Evolutionary conservation across 2,329 filamentous ascomycete species (phyloP), one percentile per base, ranked within the genome.

Genomic region (Waltergamsia citrina): DNA sequence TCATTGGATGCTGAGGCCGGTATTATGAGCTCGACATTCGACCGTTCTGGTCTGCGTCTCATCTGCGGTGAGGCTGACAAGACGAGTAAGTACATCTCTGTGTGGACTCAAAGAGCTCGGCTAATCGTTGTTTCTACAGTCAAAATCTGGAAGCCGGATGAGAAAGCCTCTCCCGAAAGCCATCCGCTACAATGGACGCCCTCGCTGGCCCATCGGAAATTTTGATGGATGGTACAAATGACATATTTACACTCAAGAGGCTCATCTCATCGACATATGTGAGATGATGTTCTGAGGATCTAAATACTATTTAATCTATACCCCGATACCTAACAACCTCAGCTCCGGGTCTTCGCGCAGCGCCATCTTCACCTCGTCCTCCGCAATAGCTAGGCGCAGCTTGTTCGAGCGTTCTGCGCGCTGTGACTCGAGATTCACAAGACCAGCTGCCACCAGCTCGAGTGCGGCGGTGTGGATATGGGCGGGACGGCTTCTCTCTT

Each of bases 31-130:
- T 87, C 85, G 11, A 94, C 81, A 0, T 98, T 94, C 52, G 92
- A 98, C 51, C 74, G 74, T 39, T 94, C 88, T 0, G 92, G 92
- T 0, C 53, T 95, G 50, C 75, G 92, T 45, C 65, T 98, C 46
- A 94, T 98, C 42, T 88, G 84, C 15, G 93, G 93, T 29, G 92
- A 98, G 61, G 85, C 87, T 6, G 92, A 98, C 56, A 98, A 98
- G 71, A 94, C 88, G 0, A 94, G 71, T 75, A 54, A 57, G 70
- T 60, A 7, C 24, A 9, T 6, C 24, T 11, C 14, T 17, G 14
- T 29, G 17, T 16, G 14, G 11, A 22, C 17, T 18, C 10, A 25
- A 7, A 4, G 14, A 6, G 6, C 11, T 17, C 19, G 14, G 12
- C 7, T 7, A 41, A 21, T 47, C 56, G 48, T 60, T 46, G 30